Evolutionary conservation across 768 basidiomycete genomes (phyloP).

Genomic region (Psilocybe tampanensis): DNA sequence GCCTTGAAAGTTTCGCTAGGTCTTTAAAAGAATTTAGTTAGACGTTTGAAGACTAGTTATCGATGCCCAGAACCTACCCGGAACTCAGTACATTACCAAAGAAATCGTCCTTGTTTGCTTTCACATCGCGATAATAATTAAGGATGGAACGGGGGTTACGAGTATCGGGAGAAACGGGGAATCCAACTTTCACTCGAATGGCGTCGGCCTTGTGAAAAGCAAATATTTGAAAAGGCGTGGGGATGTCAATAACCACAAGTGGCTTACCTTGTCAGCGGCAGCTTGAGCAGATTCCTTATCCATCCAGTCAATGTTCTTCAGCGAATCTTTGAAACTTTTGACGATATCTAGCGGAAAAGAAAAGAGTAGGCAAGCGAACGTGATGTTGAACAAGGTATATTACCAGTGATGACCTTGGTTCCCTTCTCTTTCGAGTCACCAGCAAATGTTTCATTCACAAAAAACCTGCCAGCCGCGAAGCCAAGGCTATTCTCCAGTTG

Average conservation of each 20-base stretch:
- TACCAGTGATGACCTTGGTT: constrained; percentile 81
- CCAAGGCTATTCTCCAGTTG: constrained; percentile 76
- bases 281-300: constrained; percentile 78
- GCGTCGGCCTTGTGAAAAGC: constrained; percentile 60
- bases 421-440: constrained; percentile 80
- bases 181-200: constrained; percentile 91
- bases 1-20: constrained; percentile 60
- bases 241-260: constrained; percentile 1
- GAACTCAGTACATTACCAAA: constrained; percentile 83
- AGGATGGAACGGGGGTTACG: constrained; percentile 66
- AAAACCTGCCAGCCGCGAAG: constrained; percentile 89
- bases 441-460: constrained; percentile 82
- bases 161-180: constrained; percentile 86
- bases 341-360: constrained; percentile 61
- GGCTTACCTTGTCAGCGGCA: constrained; percentile 78
- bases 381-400: neutral
- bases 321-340: constrained; percentile 76
- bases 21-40: constrained; percentile 32
- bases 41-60: neutral
- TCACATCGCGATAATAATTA: constrained; percentile 72
- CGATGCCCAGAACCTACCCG: constrained; percentile 33
- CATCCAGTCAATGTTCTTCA: constrained; percentile 87
- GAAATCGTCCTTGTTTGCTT: constrained; percentile 69
- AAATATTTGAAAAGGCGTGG: neutral
- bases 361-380: neutral